phyloP scores from a whole-genome alignment of 768 basidiomycete genomes.

The Lactarius pseudohatsudake region DNA sequence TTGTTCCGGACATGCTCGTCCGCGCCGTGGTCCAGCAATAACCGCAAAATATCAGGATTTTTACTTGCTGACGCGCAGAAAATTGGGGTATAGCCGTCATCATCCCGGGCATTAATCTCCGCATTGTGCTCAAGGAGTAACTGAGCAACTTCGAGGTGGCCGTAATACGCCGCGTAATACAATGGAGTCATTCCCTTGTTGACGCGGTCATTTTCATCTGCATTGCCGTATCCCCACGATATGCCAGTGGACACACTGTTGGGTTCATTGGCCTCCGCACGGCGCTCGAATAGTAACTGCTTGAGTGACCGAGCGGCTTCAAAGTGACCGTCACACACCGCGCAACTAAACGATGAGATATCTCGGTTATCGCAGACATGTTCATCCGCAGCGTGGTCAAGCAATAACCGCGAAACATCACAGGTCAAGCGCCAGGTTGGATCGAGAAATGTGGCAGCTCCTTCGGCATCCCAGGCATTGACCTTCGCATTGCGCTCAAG shows the following conservation, averaged over 20 bases:
- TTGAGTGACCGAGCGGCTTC: no score
- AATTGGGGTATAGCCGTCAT: no score
- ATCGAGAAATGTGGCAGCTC: background rate
- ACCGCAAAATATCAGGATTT: background rate
- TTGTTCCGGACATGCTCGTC: background rate
- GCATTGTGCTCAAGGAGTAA: background rate
- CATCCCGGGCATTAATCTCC: background rate
- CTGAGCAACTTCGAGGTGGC: background rate
- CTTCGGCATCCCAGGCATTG: background rate
- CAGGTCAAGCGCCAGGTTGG: background rate
- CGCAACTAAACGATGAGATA: no score
- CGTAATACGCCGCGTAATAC: background rate
- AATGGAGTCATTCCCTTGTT: background rate
- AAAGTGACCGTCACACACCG: no score
- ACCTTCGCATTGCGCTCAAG: background rate
- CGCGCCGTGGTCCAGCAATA: background rate
- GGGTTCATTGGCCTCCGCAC: background rate
- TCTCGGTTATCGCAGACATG: background rate
- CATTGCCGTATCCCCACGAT: background rate
- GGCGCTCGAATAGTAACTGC: background rate
- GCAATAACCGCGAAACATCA: background rate
- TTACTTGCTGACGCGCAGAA: no score
- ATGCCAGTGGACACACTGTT: no score
- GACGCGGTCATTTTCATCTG: background rate
- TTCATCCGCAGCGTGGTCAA: background rate